Conservation (phyloP, 116 monocot species). For the Phalaenopsis hybrid region DNA sequence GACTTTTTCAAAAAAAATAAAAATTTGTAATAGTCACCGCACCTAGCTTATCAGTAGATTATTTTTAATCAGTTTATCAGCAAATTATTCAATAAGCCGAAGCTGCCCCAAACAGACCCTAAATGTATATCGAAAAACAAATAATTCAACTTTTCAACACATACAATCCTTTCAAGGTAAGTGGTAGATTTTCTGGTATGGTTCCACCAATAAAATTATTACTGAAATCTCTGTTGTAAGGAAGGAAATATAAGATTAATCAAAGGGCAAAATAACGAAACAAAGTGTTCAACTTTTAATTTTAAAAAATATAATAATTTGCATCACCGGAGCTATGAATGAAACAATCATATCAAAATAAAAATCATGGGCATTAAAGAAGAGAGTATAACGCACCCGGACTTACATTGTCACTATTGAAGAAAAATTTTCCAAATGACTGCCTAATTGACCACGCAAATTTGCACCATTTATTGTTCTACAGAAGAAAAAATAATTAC, state of each 20-base stretch:
- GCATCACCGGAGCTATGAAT: constrained; percentile 6
- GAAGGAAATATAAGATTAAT: constrained; percentile 14
- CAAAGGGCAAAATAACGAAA: background rate
- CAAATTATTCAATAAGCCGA: too few species aligned
- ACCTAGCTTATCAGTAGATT: too few species aligned
- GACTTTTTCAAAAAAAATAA: too few species aligned
- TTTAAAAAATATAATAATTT: background rate
- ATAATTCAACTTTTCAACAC: constrained; percentile 11
- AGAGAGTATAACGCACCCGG: background rate
- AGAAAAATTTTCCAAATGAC: constrained; percentile 60
- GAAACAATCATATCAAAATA: background rate
- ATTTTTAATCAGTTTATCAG: too few species aligned
- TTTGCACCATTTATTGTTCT: constrained; percentile 88
- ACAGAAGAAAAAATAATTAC: constrained; percentile 11
- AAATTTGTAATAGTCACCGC: too few species aligned
- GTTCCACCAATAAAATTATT: constrained; percentile 94
- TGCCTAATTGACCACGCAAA: constrained; percentile 81
- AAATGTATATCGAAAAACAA: background rate
- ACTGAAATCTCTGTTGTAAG: constrained; percentile 66
- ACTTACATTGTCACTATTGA: constrained; percentile 81
- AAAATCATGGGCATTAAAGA: background rate
- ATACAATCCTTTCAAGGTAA: constrained; percentile 73
- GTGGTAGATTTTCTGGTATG: constrained; percentile 82
- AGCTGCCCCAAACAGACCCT: too few species aligned
- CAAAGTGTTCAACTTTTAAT: background rate